Evolutionary conservation across 2,329 filamentous ascomycete species (phyloP), one percentile per base, ranked within the genome.

Genomic region (Penicillium expansum): DNA sequence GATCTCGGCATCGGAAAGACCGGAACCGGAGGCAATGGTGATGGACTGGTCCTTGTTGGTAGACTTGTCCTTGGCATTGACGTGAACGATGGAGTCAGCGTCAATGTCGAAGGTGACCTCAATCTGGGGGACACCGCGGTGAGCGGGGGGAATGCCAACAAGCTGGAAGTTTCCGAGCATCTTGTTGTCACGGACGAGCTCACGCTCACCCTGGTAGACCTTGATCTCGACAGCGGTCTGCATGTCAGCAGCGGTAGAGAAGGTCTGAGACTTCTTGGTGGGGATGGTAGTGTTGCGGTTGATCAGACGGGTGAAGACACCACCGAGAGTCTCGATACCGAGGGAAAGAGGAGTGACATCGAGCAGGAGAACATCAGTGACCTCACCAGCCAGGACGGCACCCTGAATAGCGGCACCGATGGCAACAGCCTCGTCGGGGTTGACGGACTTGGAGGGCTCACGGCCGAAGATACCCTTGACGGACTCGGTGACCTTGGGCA

Each of bases 1-100:
- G 66, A 99, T 99, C 83, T 99, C 93, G 55, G 83, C 78, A 61
- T 99, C 92, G 47, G 91, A 96, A 57, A 97, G 89, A 86, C 94
- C 93, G 64, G 93, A 97, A 77, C 93, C 94, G 58, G 92, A 97
- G 55, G 93, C 92, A 76, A 99, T 96, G 76, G 93, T 97, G 81
- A 99, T 97, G 62, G 92, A 97, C 84, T 99, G 93, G 76, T 97
- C 93, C 88, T 97, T 97, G 87, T 91, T 91, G 80, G 92, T 97
- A 69, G 92, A 93, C 89, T 97, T 97, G 82, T 97, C 93, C 85
- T 96, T 96, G 78, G 93, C 93, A 77, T 94, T 90, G 63, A 97
- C 93, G 83, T 97, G 92, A 69, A 97, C 92, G 69, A 97, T 97
- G 18, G 92, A 96, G 79, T 97, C 92, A 71, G 93, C 93, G 70